These are phyloP conservation scores for Lasiodiplodia sp. DNA, from an alignment of 2,329 filamentous ascomycete species.

Conservation along the genomic window DNA sequence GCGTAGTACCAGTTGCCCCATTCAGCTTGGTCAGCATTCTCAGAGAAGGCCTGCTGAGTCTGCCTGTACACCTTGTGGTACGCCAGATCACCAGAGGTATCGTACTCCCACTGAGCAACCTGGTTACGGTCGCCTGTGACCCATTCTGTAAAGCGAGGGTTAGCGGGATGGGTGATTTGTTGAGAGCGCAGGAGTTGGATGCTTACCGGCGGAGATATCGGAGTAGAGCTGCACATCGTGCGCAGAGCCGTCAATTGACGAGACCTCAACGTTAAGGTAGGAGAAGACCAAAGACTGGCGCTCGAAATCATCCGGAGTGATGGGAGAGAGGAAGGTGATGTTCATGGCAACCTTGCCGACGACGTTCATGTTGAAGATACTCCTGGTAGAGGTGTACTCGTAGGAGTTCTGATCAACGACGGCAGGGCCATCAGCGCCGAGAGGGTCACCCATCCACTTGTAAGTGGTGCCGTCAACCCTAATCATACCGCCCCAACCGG, in stretches of 20 bases:
- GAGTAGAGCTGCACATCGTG: conserved; percentile 76
- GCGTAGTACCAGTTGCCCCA: conserved; percentile 64
- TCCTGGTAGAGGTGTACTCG: conserved; percentile 75
- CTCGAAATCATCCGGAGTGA: conserved; percentile 70
- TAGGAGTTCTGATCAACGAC: conserved; percentile 65
- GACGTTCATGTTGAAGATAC: conserved; percentile 72
- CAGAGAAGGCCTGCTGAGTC: conserved; percentile 56
- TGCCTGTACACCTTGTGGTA: conserved; percentile 67
- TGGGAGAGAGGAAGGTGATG: conserved; percentile 73
- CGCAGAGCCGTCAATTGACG: conserved; percentile 65
- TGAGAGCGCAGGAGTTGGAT: not conserved
- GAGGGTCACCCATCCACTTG: conserved; percentile 71
- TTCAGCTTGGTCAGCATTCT: conserved; percentile 57
- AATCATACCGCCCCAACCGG: conserved; percentile 73
- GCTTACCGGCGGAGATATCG: conserved; percentile 72
- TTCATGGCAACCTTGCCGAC: conserved; percentile 68
- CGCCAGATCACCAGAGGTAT: conserved; percentile 51
- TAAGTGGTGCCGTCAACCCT: conserved; percentile 70
- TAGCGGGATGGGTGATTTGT: not conserved
- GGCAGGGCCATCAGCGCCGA: conserved; percentile 46
- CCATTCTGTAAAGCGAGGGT: conserved; percentile 66
- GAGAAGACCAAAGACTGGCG: conserved; percentile 75
- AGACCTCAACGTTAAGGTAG: conserved; percentile 70
- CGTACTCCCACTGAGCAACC: conserved; percentile 69
- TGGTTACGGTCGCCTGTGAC: conserved; percentile 67